Evolutionary conservation across 768 basidiomycete species (phyloP), one percentile per base, ranked within the genome.

Genomic region (Tephrocybe sp.): DNA sequence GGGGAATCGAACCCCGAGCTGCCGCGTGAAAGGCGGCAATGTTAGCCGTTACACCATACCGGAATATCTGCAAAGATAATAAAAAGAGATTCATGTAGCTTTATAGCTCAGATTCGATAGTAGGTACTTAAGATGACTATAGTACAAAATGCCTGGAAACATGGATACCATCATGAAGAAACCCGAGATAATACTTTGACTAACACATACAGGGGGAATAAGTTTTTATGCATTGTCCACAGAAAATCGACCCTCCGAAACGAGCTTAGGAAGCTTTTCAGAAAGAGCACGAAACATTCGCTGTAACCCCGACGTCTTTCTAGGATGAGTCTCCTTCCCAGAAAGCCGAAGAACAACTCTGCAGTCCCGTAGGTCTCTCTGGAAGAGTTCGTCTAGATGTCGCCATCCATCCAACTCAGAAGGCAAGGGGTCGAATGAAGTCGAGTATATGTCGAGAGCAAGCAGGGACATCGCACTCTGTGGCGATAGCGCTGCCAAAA

Each of bases 21-120:
- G 69, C 75, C 74, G 76, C 76, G 66, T 60, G 59, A 57, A 50
- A 81, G 79, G 80, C 79, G 78, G 79, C 72, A 79, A 81, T 80
- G 80, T 78, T 81, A 77, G 76, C 79, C 79, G 66, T 81, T 81
- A 80, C 80, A 81, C 78, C 78, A 79, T 80, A 81, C 69, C 77
- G 37, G 56, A 57, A 30, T 30, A 30, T n/a, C n/a, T n/a, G 28
- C 28, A 5, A 30, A 30, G 28, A 5, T 30, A 5, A 30, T 30
- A 11, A 30, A 11, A 30, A 5, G 11, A 30, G n/a, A n/a, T n/a
- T n/a, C n/a, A n/a, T n/a, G n/a, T n/a, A n/a, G n/a, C n/a, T n/a
- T n/a, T n/a, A n/a, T n/a, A n/a, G n/a, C n/a, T n/a, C n/a, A n/a
- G n/a, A n/a, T n/a, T n/a, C n/a, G n/a, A n/a, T n/a, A n/a, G n/a